These are phyloP conservation scores for Periconia sp. DNA, from an alignment of 2,329 filamentous ascomycete genomes.

Conservation along the genomic window DNA sequence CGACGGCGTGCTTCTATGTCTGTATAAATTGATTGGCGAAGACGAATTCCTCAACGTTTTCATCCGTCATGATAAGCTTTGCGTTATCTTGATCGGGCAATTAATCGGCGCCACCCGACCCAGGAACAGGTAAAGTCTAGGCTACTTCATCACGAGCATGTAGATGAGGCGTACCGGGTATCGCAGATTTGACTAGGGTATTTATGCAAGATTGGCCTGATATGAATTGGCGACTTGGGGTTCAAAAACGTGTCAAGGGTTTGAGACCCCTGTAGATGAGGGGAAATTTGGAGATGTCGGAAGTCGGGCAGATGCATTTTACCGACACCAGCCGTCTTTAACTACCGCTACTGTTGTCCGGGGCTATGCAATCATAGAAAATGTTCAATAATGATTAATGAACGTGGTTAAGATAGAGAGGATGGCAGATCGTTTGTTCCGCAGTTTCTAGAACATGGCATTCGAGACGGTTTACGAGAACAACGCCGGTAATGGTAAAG, in stretches of 20 bases:
- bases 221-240: constrained; percentile 8
- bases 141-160: not conserved
- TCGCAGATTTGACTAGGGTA: constrained; percentile 5
- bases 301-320: constrained; percentile 5
- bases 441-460: too few relatives aligned
- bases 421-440: too few relatives aligned
- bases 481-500: too few relatives aligned
- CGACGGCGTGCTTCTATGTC: too few relatives aligned
- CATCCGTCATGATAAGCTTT: too few relatives aligned
- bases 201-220: constrained; percentile 1
- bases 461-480: too few relatives aligned
- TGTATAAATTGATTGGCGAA: too few relatives aligned
- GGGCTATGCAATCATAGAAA: not conserved
- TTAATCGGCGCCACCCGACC: constrained; percentile 3
- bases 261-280: constrained; percentile 4
- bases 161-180: constrained; percentile 3
- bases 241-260: too few relatives aligned
- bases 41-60: too few relatives aligned
- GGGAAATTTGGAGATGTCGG: constrained; percentile 2
- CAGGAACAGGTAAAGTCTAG: constrained; percentile 2
- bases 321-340: constrained; percentile 2
- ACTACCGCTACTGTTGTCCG: not conserved
- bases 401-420: not conserved
- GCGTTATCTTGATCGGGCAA: too few relatives aligned
- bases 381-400: too few relatives aligned